Evolutionary conservation across 345 rosid species (phyloP).

Genomic region (Hibiscus syriacus): DNA sequence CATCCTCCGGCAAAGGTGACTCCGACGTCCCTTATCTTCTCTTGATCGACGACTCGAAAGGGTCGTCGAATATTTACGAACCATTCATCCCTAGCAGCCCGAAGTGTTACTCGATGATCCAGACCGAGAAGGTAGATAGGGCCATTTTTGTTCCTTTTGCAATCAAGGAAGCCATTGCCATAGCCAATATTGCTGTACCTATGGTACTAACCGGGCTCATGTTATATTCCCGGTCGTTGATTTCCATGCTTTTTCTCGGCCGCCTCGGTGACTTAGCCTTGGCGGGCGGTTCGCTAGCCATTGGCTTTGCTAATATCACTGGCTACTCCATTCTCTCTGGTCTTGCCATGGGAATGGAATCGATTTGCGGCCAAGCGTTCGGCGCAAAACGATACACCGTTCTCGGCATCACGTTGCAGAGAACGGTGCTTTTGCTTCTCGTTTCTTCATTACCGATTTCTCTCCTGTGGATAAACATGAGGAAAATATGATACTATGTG

Average conservation of each 20-base stretch:
- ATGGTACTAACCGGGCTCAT: conserved; percentile 63
- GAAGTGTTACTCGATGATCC: background rate
- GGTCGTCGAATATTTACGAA: background rate
- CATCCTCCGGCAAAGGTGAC: conserved; percentile 1
- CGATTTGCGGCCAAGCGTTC: conserved; percentile 81
- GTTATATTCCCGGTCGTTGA: conserved; percentile 76
- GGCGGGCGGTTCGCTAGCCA: conserved; percentile 84
- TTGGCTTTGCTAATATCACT: conserved; percentile 82
- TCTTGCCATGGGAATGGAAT: conserved; percentile 85
- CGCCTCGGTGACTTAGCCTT: conserved; percentile 57
- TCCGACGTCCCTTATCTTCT: conserved; percentile 6
- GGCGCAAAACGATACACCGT: conserved; percentile 59
- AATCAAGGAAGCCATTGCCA: conserved; percentile 41
- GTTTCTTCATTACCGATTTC: conserved; percentile 54
- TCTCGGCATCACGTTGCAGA: conserved; percentile 57
- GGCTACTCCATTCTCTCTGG: conserved; percentile 90
- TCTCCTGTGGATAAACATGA: conserved; percentile 73
- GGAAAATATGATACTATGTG: conserved; percentile 39
- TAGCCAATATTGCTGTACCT: conserved; percentile 55
- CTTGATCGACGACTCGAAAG: background rate
- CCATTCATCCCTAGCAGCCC: conserved; percentile 10
- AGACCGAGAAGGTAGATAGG: conserved; percentile 4
- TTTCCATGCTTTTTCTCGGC: conserved; percentile 77
- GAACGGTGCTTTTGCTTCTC: conserved; percentile 55
- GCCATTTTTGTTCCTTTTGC: conserved; percentile 17